These are phyloP conservation scores for Phytophthora pluvialis DNA, from an alignment of 352 stramenopile genomes.

Conservation along the genomic window DNA sequence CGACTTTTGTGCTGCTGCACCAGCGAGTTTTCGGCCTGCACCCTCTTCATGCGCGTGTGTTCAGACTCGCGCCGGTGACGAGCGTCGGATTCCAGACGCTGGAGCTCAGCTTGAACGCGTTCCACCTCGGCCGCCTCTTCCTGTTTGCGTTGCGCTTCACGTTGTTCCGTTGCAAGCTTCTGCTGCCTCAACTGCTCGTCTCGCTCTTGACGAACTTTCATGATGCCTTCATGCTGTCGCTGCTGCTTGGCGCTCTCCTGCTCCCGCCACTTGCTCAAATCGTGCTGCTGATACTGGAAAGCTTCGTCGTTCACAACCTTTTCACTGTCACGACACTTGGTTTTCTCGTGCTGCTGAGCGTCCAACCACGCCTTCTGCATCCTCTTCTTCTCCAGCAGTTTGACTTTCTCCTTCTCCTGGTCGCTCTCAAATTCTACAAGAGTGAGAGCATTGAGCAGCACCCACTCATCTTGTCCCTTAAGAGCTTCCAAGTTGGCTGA, in stretches of 20 bases:
- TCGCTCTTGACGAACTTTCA: constrained; percentile 62
- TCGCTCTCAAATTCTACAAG: constrained; percentile 77
- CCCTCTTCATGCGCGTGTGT: constrained; percentile 54
- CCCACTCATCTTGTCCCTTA: constrained; percentile 70
- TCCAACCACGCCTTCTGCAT: constrained; percentile 74
- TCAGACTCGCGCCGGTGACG: constrained; percentile 44
- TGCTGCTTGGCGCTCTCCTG: constrained; percentile 62
- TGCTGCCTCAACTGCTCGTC: constrained; percentile 69
- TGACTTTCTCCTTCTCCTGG: constrained; percentile 48
- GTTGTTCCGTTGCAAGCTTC: constrained; percentile 44
- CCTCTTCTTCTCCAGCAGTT: constrained; percentile 56
- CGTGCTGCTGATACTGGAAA: constrained; percentile 52
- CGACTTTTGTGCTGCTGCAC: constrained; percentile 51
- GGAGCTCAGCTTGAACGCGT: constrained; percentile 58
- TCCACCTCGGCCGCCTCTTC: constrained; percentile 64
- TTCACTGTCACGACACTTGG: constrained; percentile 35
- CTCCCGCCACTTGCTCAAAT: constrained; percentile 56
- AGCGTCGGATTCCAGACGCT: constrained; percentile 53
- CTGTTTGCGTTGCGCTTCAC: constrained; percentile 36
- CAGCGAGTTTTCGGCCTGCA: constrained; percentile 57
- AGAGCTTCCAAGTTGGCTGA: constrained; percentile 31
- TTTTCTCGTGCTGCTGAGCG: constrained; percentile 59
- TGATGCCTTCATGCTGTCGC: constrained; percentile 48
- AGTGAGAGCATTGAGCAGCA: constrained; percentile 74
- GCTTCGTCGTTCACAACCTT: constrained; percentile 40